Evolutionary conservation across 2,329 filamentous ascomycete species (phyloP).

Genomic region (Falciphora oryzae): DNA sequence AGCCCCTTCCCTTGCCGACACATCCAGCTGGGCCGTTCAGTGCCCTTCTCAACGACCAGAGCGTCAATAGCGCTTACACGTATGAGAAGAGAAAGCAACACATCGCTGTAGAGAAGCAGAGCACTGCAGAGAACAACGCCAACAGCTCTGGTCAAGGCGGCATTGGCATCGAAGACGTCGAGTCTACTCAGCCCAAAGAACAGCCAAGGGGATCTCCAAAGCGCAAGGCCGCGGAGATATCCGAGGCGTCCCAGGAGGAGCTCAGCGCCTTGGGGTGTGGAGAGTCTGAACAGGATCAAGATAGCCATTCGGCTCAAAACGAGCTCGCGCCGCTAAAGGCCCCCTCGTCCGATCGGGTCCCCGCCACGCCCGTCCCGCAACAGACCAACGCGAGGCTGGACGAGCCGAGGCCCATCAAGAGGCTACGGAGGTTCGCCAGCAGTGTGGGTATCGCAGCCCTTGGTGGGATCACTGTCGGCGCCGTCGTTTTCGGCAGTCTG

Average conservation of each 20-base stretch:
- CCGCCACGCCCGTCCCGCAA: not conserved
- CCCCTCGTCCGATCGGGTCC: not conserved
- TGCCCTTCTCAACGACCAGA: not conserved
- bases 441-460: conserved; percentile 30
- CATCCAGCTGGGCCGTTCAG: not conserved
- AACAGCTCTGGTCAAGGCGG: no score
- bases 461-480: conserved; percentile 22
- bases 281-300: not conserved
- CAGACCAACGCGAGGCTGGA: not conserved
- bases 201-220: conserved; percentile 17
- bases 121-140: no score
- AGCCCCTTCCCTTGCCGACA: not conserved
- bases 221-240: conserved; percentile 28
- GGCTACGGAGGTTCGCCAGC: conserved; percentile 21
- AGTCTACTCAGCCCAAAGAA: not conserved
- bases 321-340: not conserved
- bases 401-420: conserved; percentile 5
- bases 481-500: conserved; percentile 30
- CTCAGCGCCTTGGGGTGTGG: not conserved
- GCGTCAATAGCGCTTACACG: not conserved
- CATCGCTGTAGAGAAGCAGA: not conserved
- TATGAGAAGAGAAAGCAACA: not conserved
- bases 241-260: conserved; percentile 9
- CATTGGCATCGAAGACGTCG: no score
- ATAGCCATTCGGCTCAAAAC: not conserved